Conservation (phyloP, 352 stramenopile genomes). For the Phytophthora gonapodyides region DNA sequence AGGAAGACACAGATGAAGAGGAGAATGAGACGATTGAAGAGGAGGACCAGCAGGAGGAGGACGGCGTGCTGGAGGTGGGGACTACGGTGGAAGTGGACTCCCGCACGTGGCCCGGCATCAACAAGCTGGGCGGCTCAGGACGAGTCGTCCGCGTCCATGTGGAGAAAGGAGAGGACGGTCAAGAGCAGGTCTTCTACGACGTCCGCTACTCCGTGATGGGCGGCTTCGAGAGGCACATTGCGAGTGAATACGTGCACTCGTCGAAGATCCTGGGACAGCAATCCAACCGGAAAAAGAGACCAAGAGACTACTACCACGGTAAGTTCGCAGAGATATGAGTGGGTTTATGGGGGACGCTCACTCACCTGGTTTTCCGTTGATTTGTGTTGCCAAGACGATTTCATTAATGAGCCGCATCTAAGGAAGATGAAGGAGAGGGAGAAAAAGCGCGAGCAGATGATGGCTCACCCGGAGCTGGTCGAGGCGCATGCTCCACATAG, state of each 20-base stretch:
- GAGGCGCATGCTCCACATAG: not conserved
- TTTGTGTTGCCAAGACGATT: slow-evolving; percentile 51
- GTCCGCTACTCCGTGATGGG: slow-evolving; percentile 78
- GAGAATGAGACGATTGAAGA: slow-evolving; percentile 5
- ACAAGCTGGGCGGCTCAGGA: slow-evolving; percentile 78
- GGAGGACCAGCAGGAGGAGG: not conserved
- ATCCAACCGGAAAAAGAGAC: slow-evolving; percentile 43
- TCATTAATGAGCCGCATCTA: slow-evolving; percentile 46
- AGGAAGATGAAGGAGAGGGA: slow-evolving; percentile 29
- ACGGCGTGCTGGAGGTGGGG: slow-evolving; percentile 41
- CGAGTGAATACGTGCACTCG: slow-evolving; percentile 66
- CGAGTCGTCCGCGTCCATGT: slow-evolving; percentile 53
- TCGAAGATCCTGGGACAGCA: slow-evolving; percentile 49
- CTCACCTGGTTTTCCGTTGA: not conserved
- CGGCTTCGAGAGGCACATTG: slow-evolving; percentile 76
- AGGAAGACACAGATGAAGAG: not conserved
- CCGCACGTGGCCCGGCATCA: slow-evolving; percentile 88
- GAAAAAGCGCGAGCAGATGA: slow-evolving; percentile 10
- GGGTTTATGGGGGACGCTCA: not conserved
- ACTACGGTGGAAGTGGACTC: slow-evolving; percentile 64
- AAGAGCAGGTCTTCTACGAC: slow-evolving; percentile 67
- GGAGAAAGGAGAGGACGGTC: slow-evolving; percentile 27
- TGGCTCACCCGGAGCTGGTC: slow-evolving; percentile 2
- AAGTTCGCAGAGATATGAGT: not conserved
- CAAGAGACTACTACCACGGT: slow-evolving; percentile 75